These are phyloP conservation scores for Gymnopilus junonius DNA, from an alignment of 768 basidiomycete species.

Conservation along the genomic window DNA sequence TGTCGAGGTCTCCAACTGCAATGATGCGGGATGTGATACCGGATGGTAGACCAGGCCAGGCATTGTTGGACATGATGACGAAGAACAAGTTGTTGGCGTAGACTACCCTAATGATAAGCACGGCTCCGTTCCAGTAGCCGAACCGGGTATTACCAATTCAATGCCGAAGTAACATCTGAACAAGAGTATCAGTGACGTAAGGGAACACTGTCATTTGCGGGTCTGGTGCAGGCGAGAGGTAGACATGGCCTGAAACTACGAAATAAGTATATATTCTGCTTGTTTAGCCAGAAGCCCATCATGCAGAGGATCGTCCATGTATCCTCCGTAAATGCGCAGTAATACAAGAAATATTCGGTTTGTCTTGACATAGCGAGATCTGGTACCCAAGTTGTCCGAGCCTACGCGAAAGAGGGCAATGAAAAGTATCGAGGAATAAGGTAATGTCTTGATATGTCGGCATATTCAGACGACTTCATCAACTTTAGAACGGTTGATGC, in stretches of 20 bases:
- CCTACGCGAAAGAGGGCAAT: background rate
- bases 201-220: background rate
- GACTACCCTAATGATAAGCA: background rate
- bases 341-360: background rate
- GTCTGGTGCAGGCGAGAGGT: background rate
- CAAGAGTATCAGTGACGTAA: too few species aligned
- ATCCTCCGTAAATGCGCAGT: background rate
- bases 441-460: background rate
- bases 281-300: background rate
- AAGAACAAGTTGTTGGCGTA: background rate
- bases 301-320: background rate
- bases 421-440: background rate
- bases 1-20: conserved; percentile 49
- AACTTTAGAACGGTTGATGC: conserved; percentile 70
- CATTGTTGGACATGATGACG: background rate
- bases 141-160: background rate
- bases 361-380: background rate
- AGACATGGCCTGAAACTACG: background rate
- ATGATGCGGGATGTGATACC: conserved; percentile 44
- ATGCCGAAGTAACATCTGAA: background rate
- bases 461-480: conserved; percentile 53
- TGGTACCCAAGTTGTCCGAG: background rate
- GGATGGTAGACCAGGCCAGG: conserved; percentile 25
- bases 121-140: background rate
- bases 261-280: background rate